Base-by-base conservation (phyloP, 257 asterid species). In the Ballota nigra region DNA sequence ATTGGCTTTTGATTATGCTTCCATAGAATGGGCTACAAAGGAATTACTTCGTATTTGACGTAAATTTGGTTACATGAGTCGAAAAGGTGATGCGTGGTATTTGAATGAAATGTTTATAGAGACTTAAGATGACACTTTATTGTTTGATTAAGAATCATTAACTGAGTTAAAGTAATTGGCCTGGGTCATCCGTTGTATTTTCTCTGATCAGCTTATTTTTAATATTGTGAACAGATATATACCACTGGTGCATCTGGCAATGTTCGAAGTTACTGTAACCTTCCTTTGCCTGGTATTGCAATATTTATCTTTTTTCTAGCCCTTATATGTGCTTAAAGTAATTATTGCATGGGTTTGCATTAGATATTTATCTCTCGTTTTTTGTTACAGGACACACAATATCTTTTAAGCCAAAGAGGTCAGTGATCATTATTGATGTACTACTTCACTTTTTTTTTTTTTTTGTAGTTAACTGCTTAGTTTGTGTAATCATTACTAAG, bases 281-380 rank as follows among this genome's bases (percentile, higher is more conserved):
- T 82, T 45, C 79, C 84, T 55, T 49, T 74, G n/a, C 82, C 86
- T 77, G 96, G 97, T 88, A 83, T 26, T 26, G 29, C 29, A 26
- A 26, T 26, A 26, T 1, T 26, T 26, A 1, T 26, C 29, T 26
- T 26, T 26, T 26, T 3, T 47, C n/a, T 61, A 13, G 20, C 36
- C 19, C 43, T 53, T 72, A 3, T 31, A 41, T 74, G 33, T 28
- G 9, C 59, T 19, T 56, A 16, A 31, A 58, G 18, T 51, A 20
- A 22, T 20, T 11, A 20, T 51, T 72, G 8, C 63, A 41, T 45
- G 61, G 62, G 31, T 72, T 63, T 26, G 29, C 29, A 1, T 26
- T 26, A 26, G 29, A 1, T 26, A 19, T 8, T 65, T 53, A 47
- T 63, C 59, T 20, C 55, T 49, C 64, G 4, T 63, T 76, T 71